Base-by-base conservation (phyloP, 805 yeast species). In the Saturnispora kantuleensis region DNA sequence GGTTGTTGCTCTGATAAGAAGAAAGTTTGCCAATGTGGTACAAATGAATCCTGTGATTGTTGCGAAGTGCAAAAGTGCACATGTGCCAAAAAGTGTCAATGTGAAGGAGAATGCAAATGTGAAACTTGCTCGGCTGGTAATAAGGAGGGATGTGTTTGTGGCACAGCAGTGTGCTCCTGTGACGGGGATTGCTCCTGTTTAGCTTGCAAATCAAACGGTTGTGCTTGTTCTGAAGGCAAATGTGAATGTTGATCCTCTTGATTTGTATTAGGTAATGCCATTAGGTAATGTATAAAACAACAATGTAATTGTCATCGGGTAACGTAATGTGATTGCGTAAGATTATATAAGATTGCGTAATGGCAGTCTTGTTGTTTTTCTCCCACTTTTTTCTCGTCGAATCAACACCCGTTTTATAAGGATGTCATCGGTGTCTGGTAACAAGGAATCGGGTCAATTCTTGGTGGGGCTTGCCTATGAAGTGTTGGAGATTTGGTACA, bases 401-500 rank as follows among this genome's bases (percentile, higher is more conserved):
- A 10, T 31, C 26, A 26, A n/a, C 12, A 12, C 12, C 11, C 30
- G 42, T 34, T 32, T 31, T 17, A 5, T 16, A 31, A 31, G 17
- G 32, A 13, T 31, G 32, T 13, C 17, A 38, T 13, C 18, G n/a
- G 18, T n/a, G 33, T 4, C 44, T 30, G 30, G 49, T 5, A 29
- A 51, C 8, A 42, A 45, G 10, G 54, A 55, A 13, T 55, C 60
- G 4, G 54, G 59, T 8, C 56, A 56, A 30, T 51, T 55, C 38
- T 51, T 60, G 36, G 54, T 58, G 18, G 51, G 49, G 9, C 53
- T 53, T 33, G 59, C 62, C 2, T 57, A 61, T 12, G 35, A 45
- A 13, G 56, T 51, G 3, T 55, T 57, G 18, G 50, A 52, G n/a
- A 37, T 47, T n/a, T 60, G 62, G 60, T 45, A 55, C 35, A 38